Evolutionary conservation across 1,139 yeast genomes (phyloP).

Genomic region (Arxiozyma bovina): DNA sequence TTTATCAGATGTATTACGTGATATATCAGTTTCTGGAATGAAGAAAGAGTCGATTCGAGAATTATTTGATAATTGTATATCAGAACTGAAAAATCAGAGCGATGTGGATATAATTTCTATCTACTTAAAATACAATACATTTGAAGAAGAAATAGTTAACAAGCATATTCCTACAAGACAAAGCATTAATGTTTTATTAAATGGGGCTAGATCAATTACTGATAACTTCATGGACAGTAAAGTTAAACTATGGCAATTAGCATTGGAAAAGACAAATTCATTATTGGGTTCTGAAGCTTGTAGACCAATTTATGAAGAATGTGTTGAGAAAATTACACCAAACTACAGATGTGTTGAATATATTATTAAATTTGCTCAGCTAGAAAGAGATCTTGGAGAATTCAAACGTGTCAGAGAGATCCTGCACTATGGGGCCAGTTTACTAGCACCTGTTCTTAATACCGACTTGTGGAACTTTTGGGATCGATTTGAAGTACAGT

Average conservation of each 20-base stretch:
- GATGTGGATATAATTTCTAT: conserved; percentile 39
- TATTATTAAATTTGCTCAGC: conserved; percentile 23
- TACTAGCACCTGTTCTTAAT: conserved; percentile 36
- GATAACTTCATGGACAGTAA: conserved; percentile 11
- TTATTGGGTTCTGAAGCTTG: conserved; percentile 14
- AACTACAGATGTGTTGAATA: conserved; percentile 16
- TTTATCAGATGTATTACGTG: conserved; percentile 42
- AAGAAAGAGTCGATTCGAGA: conserved; percentile 57
- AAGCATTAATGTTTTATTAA: conserved; percentile 37
- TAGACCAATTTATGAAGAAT: conserved; percentile 23
- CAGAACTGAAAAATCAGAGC: conserved; percentile 40
- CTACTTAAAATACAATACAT: conserved; percentile 48
- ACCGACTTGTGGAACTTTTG: conserved; percentile 50
- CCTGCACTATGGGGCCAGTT: conserved; percentile 41
- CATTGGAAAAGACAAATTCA: conserved; percentile 13
- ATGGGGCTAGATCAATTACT: conserved; percentile 30
- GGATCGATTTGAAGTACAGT: conserved; percentile 62
- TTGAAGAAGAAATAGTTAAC: conserved; percentile 39
- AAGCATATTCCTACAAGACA: conserved; percentile 38
- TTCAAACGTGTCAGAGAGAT: conserved; percentile 51
- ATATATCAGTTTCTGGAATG: conserved; percentile 23
- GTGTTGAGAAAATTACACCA: conserved; percentile 20
- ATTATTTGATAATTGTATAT: conserved; percentile 57
- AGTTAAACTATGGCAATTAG: conserved; percentile 20
- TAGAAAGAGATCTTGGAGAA: conserved; percentile 24